These are phyloP conservation scores for Fusarium coicis DNA, from an alignment of 2,329 filamentous ascomycete species.

Conservation along the genomic window DNA sequence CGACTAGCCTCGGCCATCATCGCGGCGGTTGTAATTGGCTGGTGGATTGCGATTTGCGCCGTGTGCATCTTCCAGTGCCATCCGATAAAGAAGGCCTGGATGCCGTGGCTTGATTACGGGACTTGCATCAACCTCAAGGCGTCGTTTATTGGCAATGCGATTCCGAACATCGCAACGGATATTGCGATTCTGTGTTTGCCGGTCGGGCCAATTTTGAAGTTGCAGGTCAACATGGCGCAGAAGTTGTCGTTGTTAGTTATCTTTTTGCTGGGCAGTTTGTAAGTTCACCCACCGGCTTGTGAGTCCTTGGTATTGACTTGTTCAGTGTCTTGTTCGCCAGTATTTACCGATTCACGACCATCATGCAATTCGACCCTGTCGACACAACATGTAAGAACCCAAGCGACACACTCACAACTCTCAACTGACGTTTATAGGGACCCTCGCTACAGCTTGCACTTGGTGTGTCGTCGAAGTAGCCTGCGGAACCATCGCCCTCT, in stretches of 20 bases:
- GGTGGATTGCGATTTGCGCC: conserved; percentile 31
- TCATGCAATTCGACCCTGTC: conserved; percentile 13
- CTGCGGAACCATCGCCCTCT: conserved; percentile 29
- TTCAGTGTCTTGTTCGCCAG: conserved; percentile 27
- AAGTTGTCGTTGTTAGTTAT: conserved; percentile 24
- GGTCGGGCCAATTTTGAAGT: conserved; percentile 11
- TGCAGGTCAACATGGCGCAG: conserved; percentile 26
- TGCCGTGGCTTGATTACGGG: conserved; percentile 8
- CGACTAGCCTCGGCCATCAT: conserved; percentile 6
- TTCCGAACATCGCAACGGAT: conserved; percentile 27
- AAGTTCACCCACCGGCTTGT: not conserved
- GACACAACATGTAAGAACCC: conserved; percentile 24
- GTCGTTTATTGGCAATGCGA: conserved; percentile 26
- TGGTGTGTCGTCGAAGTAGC: conserved; percentile 34
- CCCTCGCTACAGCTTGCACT: conserved; percentile 26
- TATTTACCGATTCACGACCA: conserved; percentile 31
- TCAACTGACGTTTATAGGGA: not conserved
- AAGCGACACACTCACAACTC: not conserved
- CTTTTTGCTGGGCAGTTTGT: conserved; percentile 32
- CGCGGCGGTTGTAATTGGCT: conserved; percentile 3
- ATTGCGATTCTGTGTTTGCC: conserved; percentile 26
- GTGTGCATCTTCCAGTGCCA: conserved; percentile 32
- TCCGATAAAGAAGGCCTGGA: conserved; percentile 21
- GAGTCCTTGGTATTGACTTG: fast-evolving
- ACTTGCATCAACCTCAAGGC: conserved; percentile 29